phyloP scores from a whole-genome alignment of 768 basidiomycete genomes.

The Xerocomus brunneocitrinus region DNA sequence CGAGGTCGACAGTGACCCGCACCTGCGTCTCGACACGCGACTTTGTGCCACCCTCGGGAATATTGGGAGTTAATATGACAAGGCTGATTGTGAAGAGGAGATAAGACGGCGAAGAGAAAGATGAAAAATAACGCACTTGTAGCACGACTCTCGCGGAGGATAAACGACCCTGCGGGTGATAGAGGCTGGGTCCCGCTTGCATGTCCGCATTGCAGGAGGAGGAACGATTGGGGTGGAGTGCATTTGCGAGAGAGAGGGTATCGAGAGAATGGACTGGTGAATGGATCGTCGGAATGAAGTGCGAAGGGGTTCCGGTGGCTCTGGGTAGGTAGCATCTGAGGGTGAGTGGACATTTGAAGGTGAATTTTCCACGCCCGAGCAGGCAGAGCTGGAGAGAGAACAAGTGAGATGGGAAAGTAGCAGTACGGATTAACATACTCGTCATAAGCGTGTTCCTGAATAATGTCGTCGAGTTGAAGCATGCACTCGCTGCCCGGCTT shows the following conservation, averaged over 20 bases:
- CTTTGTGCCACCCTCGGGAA: constrained; percentile 80
- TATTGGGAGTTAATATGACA: constrained; percentile 76
- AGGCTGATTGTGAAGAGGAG: constrained; percentile 43
- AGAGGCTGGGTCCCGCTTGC: constrained; percentile 48
- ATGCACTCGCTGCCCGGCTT: constrained; percentile 53
- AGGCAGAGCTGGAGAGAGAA: constrained; percentile 14
- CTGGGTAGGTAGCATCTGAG: constrained; percentile 35
- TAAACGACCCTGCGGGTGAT: constrained; percentile 57
- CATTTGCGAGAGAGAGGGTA: constrained; percentile 35
- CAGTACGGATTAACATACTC: constrained; percentile 47
- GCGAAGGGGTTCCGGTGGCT: constrained; percentile 27
- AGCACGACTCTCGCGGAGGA: constrained; percentile 71
- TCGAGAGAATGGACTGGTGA: constrained; percentile 29
- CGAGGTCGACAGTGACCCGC: constrained; percentile 76
- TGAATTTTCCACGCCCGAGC: constrained; percentile 18
- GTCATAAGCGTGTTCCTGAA: constrained; percentile 71
- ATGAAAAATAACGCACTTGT: constrained; percentile 49
- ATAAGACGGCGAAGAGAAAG: constrained; percentile 12
- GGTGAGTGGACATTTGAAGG: constrained; percentile 8
- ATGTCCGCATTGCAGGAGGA: constrained; percentile 56
- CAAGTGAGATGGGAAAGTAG: not conserved
- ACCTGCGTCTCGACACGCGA: constrained; percentile 95
- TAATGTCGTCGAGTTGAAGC: constrained; percentile 66
- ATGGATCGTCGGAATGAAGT: constrained; percentile 30
- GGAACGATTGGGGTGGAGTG: constrained; percentile 60